A percentile compares a stretch with the other conserved stretches of the same genome.
phyloP scores from a whole-genome alignment of 2,329 filamentous ascomycete species.

The Westerdykella sp. region DNA sequence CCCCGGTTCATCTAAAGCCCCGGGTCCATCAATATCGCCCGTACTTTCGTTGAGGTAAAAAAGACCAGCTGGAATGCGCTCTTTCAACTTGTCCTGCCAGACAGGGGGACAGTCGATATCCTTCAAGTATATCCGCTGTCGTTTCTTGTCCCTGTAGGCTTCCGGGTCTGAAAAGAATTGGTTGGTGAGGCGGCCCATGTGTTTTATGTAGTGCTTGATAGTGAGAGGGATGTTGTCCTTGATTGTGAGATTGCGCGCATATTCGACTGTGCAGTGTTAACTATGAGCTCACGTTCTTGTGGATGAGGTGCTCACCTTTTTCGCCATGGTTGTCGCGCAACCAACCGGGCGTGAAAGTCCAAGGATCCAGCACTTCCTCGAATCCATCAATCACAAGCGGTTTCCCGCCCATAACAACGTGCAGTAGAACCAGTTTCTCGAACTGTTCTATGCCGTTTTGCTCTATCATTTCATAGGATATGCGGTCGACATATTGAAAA shows the following conservation, averaged over 20 bases:
- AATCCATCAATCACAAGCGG: constrained; percentile 90
- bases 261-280: constrained; percentile 57
- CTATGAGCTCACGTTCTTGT: not conserved
- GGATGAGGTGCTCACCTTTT: constrained; percentile 54
- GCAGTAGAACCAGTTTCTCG: constrained; percentile 74
- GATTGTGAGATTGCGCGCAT: constrained; percentile 70
- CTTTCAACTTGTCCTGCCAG: constrained; percentile 75
- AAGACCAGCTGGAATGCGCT: constrained; percentile 70
- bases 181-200: constrained; percentile 75
- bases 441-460: constrained; percentile 71
- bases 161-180: constrained; percentile 63
- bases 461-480: constrained; percentile 72
- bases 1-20: constrained; percentile 46
- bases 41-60: constrained; percentile 87
- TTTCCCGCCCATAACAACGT: constrained; percentile 79
- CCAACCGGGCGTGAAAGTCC: constrained; percentile 77
- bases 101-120: constrained; percentile 90
- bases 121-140: constrained; percentile 89
- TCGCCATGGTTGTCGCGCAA: constrained; percentile 70
- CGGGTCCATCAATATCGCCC: constrained; percentile 50
- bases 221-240: constrained; percentile 75
- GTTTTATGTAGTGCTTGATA: constrained; percentile 82
- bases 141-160: constrained; percentile 70
- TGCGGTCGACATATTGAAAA: constrained; percentile 78
- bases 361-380: constrained; percentile 65